These are phyloP conservation scores for cucumber (Cucumis sativus) DNA, from an alignment of 306 rosid species.

Conservation along the genomic window Cucumber_9930_V3 NC_026655.2:9544001-9544500, in stretches of 20 bases:
- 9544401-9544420: neutral
- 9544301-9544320: neutral
- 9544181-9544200: constrained; percentile 12
- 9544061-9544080: constrained; percentile 50
- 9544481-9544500: too few relatives aligned
- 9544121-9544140: constrained; percentile 94
- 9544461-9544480: too few relatives aligned
- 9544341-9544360: neutral
- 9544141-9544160: constrained; percentile 95
- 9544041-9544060: neutral
- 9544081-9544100: constrained; percentile 84
- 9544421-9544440: neutral
- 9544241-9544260: too few relatives aligned
- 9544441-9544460: neutral
- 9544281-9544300: neutral
- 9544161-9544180: constrained; percentile 91
- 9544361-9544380: neutral
- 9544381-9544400: neutral
- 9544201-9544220: neutral
- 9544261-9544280: neutral
- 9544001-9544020: constrained; percentile 6
- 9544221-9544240: neutral
- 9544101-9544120: constrained; percentile 66
- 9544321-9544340: neutral
- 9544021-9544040: constrained; percentile 6